Evolutionary conservation across 164 flowering plant species (phyloP).

Genomic region (Vitis rupestris): DNA sequence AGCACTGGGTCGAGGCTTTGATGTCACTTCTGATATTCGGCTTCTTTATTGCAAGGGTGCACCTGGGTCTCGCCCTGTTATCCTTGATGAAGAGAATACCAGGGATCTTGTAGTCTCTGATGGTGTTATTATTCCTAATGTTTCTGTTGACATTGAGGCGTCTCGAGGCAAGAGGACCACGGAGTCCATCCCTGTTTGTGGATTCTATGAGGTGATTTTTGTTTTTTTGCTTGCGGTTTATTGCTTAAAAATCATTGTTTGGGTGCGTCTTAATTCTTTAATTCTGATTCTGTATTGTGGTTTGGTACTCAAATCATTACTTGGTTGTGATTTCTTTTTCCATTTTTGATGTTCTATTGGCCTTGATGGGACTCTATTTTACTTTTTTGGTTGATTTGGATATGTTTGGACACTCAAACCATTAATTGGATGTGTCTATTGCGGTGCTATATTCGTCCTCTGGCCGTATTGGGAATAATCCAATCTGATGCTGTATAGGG

Average conservation of each 20-base stretch:
- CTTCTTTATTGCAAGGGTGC: conserved; percentile 93
- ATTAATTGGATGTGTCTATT: too few species aligned
- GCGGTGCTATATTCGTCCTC: too few species aligned
- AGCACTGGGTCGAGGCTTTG: conserved; percentile 93
- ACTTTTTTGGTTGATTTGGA: background rate
- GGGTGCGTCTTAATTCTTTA: background rate
- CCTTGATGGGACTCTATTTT: background rate
- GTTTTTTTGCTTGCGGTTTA: background rate
- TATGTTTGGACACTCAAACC: too few species aligned
- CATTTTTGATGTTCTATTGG: background rate
- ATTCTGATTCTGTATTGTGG: background rate
- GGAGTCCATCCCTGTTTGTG: conserved; percentile 50
- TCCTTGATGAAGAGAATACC: conserved; percentile 49
- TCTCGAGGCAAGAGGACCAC: conserved; percentile 29
- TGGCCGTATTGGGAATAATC: too few species aligned
- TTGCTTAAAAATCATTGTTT: background rate
- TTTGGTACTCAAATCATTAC: background rate
- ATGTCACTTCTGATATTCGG: conserved; percentile 85
- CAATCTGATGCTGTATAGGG: too few species aligned
- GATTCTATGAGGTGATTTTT: conserved; percentile 67
- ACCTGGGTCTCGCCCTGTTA: conserved; percentile 72
- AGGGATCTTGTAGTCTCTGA: conserved; percentile 54
- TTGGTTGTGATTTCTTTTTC: background rate
- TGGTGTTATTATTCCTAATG: conserved; percentile 47
- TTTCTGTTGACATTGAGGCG: conserved; percentile 64